Base-by-base conservation (phyloP, 2,329 filamentous ascomycete genomes). In the Sporothrix curviconia region DNA sequence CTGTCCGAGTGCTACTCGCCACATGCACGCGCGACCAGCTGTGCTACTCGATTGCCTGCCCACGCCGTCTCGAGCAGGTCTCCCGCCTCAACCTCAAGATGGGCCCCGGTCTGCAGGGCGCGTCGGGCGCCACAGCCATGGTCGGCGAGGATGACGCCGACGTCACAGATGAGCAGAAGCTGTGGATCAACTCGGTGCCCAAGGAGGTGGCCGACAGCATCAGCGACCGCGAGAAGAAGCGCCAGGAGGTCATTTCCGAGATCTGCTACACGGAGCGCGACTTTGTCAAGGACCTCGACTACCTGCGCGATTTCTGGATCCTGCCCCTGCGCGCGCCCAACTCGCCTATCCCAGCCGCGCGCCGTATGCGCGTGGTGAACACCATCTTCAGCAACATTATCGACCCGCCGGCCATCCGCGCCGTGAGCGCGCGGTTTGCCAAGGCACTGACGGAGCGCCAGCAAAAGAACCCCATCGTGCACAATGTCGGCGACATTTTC, bases 141-240 rank as follows among this genome's bases (percentile, higher is more conserved):
- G 69, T 80, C 78, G 68, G 94, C 67, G 92, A 95, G 67, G 91
- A 95, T 65, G 90, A 94, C 62, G 28, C 71, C 42, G 88, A 92
- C 59, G 87, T 94, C 66, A 90, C 87, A 32, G 91, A 96, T 67
- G 92, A 97, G 70, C 94, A 97, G 75, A 97, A 97, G 72, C 81
- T 99, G 37, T 99, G 94, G 94, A 99, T 99, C 72, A 97, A 97
- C 71, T 96, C 92, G 14, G 94, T 99, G 36, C 90, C 92, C 1
- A 94, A 96, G 71, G 94, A 97, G 70, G 79, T 99, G 58, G 91
- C 92, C 0, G 92, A 97, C 65, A 89, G 86, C 67, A 86, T 96
- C 30, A 85, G 85, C 51, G 94, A 99, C 64, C 84, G 83, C 64
- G 94, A 99, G 72, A 95, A 96, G 84, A 97, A 97, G 76, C 84